Base-by-base conservation (phyloP, 2,329 filamentous ascomycete genomes). In the Aureobasidium sp. region DNA sequence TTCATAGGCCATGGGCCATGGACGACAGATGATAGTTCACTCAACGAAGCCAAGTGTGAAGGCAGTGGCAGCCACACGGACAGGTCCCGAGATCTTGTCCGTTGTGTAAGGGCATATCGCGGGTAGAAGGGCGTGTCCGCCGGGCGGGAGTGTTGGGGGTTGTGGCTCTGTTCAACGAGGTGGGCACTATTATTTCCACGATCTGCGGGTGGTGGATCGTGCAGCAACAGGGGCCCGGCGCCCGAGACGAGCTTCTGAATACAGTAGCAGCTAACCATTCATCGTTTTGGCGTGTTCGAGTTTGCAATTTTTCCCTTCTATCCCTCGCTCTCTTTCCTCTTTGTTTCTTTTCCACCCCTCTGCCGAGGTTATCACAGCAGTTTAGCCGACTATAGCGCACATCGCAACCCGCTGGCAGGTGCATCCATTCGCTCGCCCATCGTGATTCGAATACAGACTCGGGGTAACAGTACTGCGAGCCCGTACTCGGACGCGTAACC, bases 321-420 rank as follows among this genome's bases (percentile, higher is more conserved):
- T 59, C 42, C 25, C 34, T 50, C 36, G 34, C 42, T 49, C 45
- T 32, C 34, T 42, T 39, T 32, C 16, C 37, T 42, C 15, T 42
- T 50, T n/a, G 10, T 15, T 45, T 8, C n/a, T 59, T 41, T 34
- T 25, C 21, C 21, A 8, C 45, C 8, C 27, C 27, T 32, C 36
- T 48, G 25, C 57, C 34, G 34, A 49, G 57, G 36, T 27, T 30
- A 8, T 21, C 27, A 8, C 21, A 45, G 45, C 54, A 44, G 21
- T 48, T 39, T 45, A 36, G 53, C 53, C 53, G n/a, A 54, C 36
- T 3, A 25, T 2, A 27, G 9, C 30, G 9, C 5, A 57, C 29
- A 48, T 55, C 53, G 59, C 59, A 42, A 57, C 42, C 54, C 60
- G 60, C 60, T 62, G 60, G 60, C 60, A 62, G 60, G 60, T 62